A percentile compares a stretch with the other conserved stretches of the same genome.
Evolutionary conservation across 768 basidiomycete genomes (phyloP).

Genomic region (Mycena kentingensis): DNA sequence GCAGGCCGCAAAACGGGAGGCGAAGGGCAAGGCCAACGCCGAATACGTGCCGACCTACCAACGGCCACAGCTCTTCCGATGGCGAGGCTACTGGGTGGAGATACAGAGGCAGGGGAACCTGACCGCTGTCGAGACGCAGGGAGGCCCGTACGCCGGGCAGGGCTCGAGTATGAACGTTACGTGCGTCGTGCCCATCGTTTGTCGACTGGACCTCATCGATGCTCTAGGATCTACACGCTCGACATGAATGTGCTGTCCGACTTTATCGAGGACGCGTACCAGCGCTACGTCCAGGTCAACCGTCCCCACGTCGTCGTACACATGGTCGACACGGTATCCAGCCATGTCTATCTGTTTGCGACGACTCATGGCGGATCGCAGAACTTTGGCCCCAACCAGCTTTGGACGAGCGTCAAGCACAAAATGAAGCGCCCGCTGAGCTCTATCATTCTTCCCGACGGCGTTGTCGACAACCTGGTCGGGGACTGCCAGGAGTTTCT

Average conservation of each 20-base stretch:
- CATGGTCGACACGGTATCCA: conserved; percentile 31
- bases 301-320: conserved; percentile 46
- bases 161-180: conserved; percentile 31
- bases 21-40: conserved; percentile 31
- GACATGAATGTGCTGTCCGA: conserved; percentile 43
- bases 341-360: conserved; percentile 8
- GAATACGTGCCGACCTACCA: conserved; percentile 47
- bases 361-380: neutral
- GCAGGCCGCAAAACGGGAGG: conserved; percentile 1
- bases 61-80: conserved; percentile 44
- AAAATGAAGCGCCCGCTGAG: conserved; percentile 32
- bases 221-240: conserved; percentile 44
- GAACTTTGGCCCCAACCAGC: conserved; percentile 15
- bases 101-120: conserved; percentile 28
- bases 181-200: conserved; percentile 28
- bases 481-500: conserved; percentile 37
- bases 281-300: conserved; percentile 42
- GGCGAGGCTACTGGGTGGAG: conserved; percentile 47
- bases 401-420: conserved; percentile 24
- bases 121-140: conserved; percentile 9
- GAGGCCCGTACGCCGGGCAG: conserved; percentile 8
- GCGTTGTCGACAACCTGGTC: conserved; percentile 31
- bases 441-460: conserved; percentile 34
- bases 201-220: neutral
- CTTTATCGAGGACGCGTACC: conserved; percentile 44